Evolutionary conservation across 768 basidiomycete species (phyloP), one percentile per base, ranked within the genome.

Genomic region (Solioccasus polychromus): DNA sequence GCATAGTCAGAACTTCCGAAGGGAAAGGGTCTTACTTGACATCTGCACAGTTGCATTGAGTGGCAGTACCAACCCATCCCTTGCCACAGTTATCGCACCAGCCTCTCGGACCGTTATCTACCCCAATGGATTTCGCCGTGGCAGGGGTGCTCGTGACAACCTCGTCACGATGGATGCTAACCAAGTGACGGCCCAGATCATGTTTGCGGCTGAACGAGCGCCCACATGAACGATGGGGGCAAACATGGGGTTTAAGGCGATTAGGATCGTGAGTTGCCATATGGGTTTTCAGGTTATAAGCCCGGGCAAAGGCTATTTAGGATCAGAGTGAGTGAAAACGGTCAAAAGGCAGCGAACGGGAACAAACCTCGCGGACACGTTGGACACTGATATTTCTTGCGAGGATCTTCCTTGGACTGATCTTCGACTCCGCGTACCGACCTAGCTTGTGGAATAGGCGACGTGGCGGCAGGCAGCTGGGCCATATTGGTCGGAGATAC

Each of bases 201-300:
- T 97, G 93, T 68, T 95, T 89, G 55, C 94, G 84, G 53, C 88
- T 92, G 68, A 97, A 97, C 17, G 90, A 90, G 44, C 93, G 84
- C 26, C 85, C 86, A 51, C 93, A 97, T 3, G 82, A 79, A 34
- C 78, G 73, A 67, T 95, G 89, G 34, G 85, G 87, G 66, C 93
- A 97, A 35, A 83, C 77, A 62, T 91, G 87, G 5, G 92, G 91
- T 71, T 95, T 97, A 39, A 85, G 70, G 49, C 93, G 78, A 66
- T 90, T 84, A 19, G 94, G 93, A 63, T 95, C 91, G 67, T 97
- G 93, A 4, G 93, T 97, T 20, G 87, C 86, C 78, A 89, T 83
- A 66, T 96, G 93, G 0, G 93, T 94, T 73, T 97, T 97, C 47
- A 97, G 69, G 59, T 97, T 97, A 68, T 89, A 96, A 3, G 92